Evolutionary conservation across 2,329 filamentous ascomycete genomes (phyloP).

Genomic region (Botrytis aclada): DNA sequence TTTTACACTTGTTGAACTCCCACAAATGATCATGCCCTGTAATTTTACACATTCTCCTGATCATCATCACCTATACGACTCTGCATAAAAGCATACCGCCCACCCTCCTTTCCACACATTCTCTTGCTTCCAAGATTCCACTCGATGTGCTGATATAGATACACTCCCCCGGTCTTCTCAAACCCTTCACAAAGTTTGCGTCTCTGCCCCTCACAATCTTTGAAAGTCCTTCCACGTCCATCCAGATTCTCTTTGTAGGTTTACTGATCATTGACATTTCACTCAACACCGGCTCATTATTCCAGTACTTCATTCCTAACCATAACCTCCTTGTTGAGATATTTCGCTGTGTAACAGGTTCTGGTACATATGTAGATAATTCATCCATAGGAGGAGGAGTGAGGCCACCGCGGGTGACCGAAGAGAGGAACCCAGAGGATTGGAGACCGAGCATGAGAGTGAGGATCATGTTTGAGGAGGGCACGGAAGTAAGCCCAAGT

Average conservation of each 20-base stretch:
- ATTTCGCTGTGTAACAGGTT: constrained; percentile 56
- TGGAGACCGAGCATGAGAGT: constrained; percentile 63
- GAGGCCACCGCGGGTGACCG: constrained; percentile 62
- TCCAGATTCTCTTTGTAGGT: constrained; percentile 63
- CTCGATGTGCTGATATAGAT: constrained; percentile 65
- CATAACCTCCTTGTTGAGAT: constrained; percentile 62
- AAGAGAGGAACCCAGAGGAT: constrained; percentile 64
- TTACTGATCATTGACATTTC: constrained; percentile 64
- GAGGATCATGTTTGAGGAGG: constrained; percentile 64
- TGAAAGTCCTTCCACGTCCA: constrained; percentile 56
- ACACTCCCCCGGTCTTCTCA: constrained; percentile 65
- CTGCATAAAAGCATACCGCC: constrained; percentile 66
- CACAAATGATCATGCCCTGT: constrained; percentile 13
- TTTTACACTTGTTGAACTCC: constrained; percentile 17
- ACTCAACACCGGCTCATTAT: constrained; percentile 65
- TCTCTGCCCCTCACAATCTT: constrained; percentile 57
- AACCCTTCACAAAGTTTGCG: constrained; percentile 58
- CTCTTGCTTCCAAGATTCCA: constrained; percentile 65
- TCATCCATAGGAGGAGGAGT: constrained; percentile 51
- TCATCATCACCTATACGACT: constrained; percentile 44
- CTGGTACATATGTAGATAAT: constrained; percentile 46
- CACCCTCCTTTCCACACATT: constrained; percentile 66
- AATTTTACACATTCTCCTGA: constrained; percentile 11
- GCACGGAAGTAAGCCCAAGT: constrained; percentile 66
- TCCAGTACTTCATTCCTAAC: constrained; percentile 73